Conservation (phyloP, 495 filamentous ascomycete genomes). For the Diplogelasinospora grovesii region DNA sequence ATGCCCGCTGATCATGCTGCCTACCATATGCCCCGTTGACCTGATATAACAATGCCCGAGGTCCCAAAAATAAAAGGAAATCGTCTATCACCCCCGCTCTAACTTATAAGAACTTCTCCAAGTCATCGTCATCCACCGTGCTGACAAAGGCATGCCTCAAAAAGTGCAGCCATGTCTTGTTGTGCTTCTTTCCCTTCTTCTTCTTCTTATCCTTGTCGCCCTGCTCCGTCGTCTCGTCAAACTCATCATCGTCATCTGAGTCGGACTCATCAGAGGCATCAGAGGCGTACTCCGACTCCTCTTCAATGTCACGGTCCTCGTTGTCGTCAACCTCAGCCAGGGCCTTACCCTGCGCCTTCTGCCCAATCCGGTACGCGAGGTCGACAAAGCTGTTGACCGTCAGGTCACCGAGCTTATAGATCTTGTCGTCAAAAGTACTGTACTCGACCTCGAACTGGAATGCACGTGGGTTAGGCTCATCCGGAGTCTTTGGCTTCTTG, state of each 20-base stretch:
- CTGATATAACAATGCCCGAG: too few species aligned
- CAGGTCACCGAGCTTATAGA: conserved; percentile 73
- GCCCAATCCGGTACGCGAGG: conserved; percentile 71
- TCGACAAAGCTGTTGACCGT: conserved; percentile 76
- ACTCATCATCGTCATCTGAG: too few species aligned
- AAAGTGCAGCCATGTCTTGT: conserved; percentile 69
- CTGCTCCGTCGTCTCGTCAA: conserved; percentile 15
- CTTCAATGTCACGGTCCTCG: conserved; percentile 28
- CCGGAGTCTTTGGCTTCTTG: conserved; percentile 41
- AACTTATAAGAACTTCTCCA: conserved; percentile 36
- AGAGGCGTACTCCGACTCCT: conserved; percentile 39
- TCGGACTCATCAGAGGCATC: too few species aligned
- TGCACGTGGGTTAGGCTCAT: conserved; percentile 50
- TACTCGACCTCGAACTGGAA: conserved; percentile 85
- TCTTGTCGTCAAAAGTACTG: conserved; percentile 64
- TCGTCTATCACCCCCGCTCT: too few species aligned
- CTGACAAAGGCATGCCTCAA: conserved; percentile 73
- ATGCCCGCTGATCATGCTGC: too few species aligned
- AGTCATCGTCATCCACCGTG: conserved; percentile 54
- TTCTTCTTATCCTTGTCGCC: conserved; percentile 34
- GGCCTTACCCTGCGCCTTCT: conserved; percentile 24
- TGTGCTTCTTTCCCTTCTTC: conserved; percentile 41
- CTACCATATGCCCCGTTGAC: too few species aligned
- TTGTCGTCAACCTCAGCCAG: conserved; percentile 9
- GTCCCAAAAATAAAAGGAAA: too few species aligned